A percentile compares a stretch with the other conserved stretches of the same genome.
These are phyloP conservation scores for Apophysomyces ossiformis DNA, from an alignment of 371 early-diverging fungal species.

Conservation along the genomic window DNA sequence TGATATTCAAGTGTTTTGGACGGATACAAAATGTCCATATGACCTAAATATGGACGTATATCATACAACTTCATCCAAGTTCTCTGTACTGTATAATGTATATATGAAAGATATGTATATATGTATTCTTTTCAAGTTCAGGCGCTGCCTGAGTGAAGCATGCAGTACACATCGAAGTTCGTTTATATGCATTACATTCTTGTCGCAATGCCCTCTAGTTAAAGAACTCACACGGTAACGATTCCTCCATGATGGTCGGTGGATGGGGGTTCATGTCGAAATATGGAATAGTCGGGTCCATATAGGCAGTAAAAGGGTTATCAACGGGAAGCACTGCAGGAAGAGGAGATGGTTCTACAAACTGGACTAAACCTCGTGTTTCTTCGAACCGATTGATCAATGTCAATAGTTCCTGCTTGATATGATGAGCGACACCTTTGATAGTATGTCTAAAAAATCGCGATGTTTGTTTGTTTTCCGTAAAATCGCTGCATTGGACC, in stretches of 20 bases:
- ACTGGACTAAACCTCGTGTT: slow-evolving; percentile 9
- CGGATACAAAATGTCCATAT: too few relatives aligned
- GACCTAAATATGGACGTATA: too few relatives aligned
- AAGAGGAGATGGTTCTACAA: slow-evolving; percentile 5
- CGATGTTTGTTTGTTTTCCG: slow-evolving; percentile 64
- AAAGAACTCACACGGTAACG: slow-evolving; percentile 6
- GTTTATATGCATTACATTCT: too few relatives aligned
- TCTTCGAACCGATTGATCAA: slow-evolving; percentile 14
- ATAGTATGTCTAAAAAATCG: slow-evolving; percentile 54
- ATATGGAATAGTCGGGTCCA: not conserved
- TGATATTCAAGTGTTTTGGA: too few relatives aligned
- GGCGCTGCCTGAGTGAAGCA: too few relatives aligned
- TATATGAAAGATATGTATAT: too few relatives aligned
- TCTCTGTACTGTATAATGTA: too few relatives aligned
- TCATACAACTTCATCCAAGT: too few relatives aligned
- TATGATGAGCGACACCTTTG: slow-evolving; percentile 44
- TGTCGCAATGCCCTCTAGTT: not conserved
- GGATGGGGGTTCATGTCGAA: not conserved
- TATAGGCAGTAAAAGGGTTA: not conserved
- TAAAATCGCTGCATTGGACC: slow-evolving; percentile 68
- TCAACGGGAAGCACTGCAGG: not conserved
- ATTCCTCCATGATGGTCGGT: not conserved
- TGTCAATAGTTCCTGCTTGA: slow-evolving; percentile 46
- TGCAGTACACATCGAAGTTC: too few relatives aligned
- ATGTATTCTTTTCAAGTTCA: too few relatives aligned